Evolutionary conservation across 2,329 filamentous ascomycete species (phyloP).

Genomic region (Hyphodiscus sp.): DNA sequence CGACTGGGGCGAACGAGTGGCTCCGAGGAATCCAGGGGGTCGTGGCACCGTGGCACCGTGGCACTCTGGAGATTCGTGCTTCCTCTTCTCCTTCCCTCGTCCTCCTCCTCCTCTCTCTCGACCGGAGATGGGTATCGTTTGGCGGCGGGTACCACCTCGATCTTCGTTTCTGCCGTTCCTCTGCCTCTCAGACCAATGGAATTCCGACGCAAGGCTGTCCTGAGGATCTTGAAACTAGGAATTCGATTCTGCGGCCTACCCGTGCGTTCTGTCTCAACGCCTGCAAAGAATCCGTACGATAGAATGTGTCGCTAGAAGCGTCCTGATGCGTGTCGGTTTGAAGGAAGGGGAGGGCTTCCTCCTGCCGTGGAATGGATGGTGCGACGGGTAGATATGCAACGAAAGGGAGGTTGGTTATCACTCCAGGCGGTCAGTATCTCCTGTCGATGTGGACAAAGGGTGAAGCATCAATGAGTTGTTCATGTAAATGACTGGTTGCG

Average conservation of each 20-base stretch:
- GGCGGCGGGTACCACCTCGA: background rate
- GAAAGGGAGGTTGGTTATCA: conserved; percentile 15
- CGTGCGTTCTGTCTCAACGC: background rate
- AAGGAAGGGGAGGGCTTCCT: conserved; percentile 5
- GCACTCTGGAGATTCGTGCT: background rate
- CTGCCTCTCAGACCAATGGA: conserved; percentile 5
- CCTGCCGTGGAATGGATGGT: background rate
- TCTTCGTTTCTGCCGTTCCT: background rate
- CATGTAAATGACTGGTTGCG: background rate
- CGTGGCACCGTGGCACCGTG: too few relatives aligned
- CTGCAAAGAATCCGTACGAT: background rate
- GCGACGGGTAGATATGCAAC: conserved; percentile 12
- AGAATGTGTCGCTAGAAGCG: background rate
- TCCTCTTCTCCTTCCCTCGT: background rate
- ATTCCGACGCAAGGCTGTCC: conserved; percentile 10
- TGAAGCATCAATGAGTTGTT: background rate
- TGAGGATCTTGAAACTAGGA: conserved; percentile 12
- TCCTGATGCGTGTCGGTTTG: background rate
- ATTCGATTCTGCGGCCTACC: background rate
- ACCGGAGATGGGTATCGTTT: too few relatives aligned
- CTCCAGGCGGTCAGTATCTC: conserved; percentile 11
- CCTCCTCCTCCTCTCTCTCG: background rate
- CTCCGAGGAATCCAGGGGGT: background rate
- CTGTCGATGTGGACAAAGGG: background rate
- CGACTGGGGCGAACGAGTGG: background rate